These are phyloP conservation scores for Aspergillus piperis DNA, from an alignment of 2,329 filamentous ascomycete species.

Conservation along the genomic window DNA sequence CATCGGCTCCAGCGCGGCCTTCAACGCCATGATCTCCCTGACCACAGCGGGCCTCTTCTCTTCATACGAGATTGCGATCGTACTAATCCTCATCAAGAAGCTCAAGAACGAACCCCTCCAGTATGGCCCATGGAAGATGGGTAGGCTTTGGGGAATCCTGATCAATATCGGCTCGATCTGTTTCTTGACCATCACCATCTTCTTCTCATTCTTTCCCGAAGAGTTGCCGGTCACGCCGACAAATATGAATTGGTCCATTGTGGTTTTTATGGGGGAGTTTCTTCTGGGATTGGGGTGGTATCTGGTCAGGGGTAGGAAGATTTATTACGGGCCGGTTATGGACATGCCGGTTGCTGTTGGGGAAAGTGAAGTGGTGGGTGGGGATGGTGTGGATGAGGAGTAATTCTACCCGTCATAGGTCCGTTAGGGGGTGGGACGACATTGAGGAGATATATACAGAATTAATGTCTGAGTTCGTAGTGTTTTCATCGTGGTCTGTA, in stretches of 20 bases:
- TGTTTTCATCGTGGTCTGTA: not conserved
- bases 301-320: constrained; percentile 31
- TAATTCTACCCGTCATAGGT: too few species aligned
- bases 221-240: constrained; percentile 29
- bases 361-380: not conserved
- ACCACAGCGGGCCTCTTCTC: constrained; percentile 50
- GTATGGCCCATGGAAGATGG: constrained; percentile 46
- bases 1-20: constrained; percentile 54
- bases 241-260: constrained; percentile 55
- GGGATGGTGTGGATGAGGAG: not conserved
- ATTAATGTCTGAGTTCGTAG: not conserved
- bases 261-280: constrained; percentile 43
- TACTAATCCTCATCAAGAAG: constrained; percentile 47
- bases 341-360: not conserved
- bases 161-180: not conserved
- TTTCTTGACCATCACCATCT: constrained; percentile 1
- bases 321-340: constrained; percentile 33
- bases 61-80: constrained; percentile 53
- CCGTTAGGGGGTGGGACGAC: fast-evolving
- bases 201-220: not conserved
- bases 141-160: constrained; percentile 25
- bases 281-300: constrained; percentile 45
- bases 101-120: constrained; percentile 43
- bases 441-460: not conserved
- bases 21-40: constrained; percentile 55